phyloP scores from a whole-genome alignment of 1,284 basidiomycete species.

The Papiliotrema terrestris region DNA sequence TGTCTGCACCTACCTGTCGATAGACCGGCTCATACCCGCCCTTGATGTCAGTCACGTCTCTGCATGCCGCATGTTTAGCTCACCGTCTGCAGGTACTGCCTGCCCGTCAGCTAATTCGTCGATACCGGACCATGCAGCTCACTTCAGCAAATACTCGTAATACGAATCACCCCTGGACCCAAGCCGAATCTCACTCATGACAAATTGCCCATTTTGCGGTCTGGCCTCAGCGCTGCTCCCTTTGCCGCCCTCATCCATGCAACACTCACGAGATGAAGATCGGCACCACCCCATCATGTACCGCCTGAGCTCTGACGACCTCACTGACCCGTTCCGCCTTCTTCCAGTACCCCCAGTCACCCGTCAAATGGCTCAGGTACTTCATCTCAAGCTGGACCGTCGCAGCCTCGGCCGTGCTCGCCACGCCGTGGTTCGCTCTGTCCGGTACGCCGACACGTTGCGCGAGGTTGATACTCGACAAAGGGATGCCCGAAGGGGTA shows the following conservation, averaged over 20 bases:
- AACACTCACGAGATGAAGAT: constrained; percentile 73
- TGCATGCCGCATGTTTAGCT: too few species aligned
- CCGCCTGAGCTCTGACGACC: constrained; percentile 61
- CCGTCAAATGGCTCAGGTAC: constrained; percentile 78
- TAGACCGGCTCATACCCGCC: too few species aligned
- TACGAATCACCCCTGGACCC: constrained; percentile 92
- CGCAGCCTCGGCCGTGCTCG: constrained; percentile 78
- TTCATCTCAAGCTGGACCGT: constrained; percentile 86
- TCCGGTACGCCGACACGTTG: constrained; percentile 64
- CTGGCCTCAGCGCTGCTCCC: constrained; percentile 47
- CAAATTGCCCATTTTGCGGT: constrained; percentile 64
- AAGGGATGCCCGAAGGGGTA: constrained; percentile 74
- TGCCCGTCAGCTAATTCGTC: too few species aligned
- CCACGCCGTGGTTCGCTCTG: constrained; percentile 60
- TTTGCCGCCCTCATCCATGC: too few species aligned
- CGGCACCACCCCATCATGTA: constrained; percentile 70
- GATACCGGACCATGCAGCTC: constrained; percentile 8
- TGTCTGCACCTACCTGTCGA: too few species aligned
- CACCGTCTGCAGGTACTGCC: too few species aligned
- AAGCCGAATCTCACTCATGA: constrained; percentile 73
- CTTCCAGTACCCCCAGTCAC: constrained; percentile 73
- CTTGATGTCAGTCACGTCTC: too few species aligned
- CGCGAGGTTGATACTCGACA: constrained; percentile 72
- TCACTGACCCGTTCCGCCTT: constrained; percentile 68
- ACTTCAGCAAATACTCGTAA: constrained; percentile 87